phyloP scores from a whole-genome alignment of 768 basidiomycete species.

The Tephrocybe sp. region DNA sequence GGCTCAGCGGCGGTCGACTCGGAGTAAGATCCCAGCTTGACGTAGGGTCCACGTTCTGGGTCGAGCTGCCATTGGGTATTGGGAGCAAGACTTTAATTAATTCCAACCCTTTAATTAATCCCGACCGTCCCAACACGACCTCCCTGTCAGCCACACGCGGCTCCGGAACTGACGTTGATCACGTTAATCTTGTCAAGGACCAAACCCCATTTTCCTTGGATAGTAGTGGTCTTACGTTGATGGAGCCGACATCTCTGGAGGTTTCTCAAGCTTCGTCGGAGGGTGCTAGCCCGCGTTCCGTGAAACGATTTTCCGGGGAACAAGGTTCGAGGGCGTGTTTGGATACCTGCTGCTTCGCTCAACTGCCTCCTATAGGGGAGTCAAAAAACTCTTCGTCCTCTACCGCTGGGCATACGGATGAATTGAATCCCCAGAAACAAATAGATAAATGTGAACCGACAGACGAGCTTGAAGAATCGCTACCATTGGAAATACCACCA shows the following conservation, averaged over 20 bases:
- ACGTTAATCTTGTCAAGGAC: conserved; percentile 7
- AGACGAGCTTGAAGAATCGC: not conserved
- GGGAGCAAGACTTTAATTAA: conserved; percentile 48
- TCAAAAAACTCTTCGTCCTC: conserved; percentile 27
- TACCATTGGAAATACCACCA: not conserved
- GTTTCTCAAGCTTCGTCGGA: conserved; percentile 23
- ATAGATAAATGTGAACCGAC: not conserved
- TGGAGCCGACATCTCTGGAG: conserved; percentile 27
- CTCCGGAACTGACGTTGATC: conserved; percentile 11
- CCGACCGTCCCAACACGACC: conserved; percentile 13
- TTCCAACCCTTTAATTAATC: conserved; percentile 21
- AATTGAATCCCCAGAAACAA: not conserved
- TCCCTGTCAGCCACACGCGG: conserved; percentile 21
- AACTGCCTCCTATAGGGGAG: conserved; percentile 33
- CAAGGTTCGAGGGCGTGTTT: conserved; percentile 35
- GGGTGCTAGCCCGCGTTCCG: conserved; percentile 33
- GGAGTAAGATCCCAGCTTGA: conserved; percentile 64
- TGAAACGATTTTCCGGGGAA: conserved; percentile 67
- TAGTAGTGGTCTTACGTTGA: conserved; percentile 24
- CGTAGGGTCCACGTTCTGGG: conserved; percentile 86
- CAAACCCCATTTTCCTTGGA: conserved; percentile 17
- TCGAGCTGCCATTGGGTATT: conserved; percentile 76
- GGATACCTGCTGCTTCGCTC: not conserved
- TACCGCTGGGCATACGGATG: conserved; percentile 13
- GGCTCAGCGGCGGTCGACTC: conserved; percentile 67